A percentile compares a stretch with the other conserved stretches of the same genome.
Conservation (phyloP, 2,329 filamentous ascomycete species). For the Fusarium illudens region DNA sequence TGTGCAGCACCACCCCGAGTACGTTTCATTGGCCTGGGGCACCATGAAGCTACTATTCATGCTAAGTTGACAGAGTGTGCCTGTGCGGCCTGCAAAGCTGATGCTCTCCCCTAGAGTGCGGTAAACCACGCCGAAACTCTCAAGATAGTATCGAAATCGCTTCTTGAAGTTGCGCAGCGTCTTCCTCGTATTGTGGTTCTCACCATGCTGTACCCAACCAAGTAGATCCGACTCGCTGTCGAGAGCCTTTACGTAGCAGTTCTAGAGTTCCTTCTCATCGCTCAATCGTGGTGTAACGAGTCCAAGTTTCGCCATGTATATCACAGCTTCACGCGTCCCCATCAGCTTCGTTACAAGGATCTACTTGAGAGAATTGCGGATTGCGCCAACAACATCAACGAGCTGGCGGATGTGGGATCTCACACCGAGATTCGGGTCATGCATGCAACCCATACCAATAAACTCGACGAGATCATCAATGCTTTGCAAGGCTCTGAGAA, state of each 20-base stretch:
- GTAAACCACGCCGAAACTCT: slow-evolving; percentile 1
- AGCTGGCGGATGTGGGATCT: background rate
- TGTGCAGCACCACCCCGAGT: slow-evolving; percentile 17
- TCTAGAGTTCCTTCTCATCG: slow-evolving; percentile 8
- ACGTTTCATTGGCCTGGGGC: slow-evolving; percentile 17
- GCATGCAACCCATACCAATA: background rate
- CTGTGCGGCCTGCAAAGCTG: fast-evolving
- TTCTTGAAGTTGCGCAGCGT: background rate
- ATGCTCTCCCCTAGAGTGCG: fast-evolving
- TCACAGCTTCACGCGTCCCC: slow-evolving; percentile 12
- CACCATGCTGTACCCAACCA: background rate
- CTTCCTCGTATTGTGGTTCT: background rate
- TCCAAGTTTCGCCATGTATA: slow-evolving; percentile 11
- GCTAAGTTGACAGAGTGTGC: background rate
- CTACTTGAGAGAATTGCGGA: background rate
- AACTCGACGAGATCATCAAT: background rate
- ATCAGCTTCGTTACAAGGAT: background rate
- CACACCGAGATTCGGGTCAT: slow-evolving; percentile 8
- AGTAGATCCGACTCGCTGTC: background rate
- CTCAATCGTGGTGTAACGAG: slow-evolving; percentile 11
- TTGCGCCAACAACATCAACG: background rate
- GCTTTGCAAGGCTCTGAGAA: background rate
- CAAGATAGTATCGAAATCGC: background rate
- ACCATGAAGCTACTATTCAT: slow-evolving; percentile 16
- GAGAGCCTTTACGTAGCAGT: slow-evolving; percentile 6